Evolutionary conservation across 331 rosid genomes (phyloP).

Genomic region (Ulmus americana): DNA sequence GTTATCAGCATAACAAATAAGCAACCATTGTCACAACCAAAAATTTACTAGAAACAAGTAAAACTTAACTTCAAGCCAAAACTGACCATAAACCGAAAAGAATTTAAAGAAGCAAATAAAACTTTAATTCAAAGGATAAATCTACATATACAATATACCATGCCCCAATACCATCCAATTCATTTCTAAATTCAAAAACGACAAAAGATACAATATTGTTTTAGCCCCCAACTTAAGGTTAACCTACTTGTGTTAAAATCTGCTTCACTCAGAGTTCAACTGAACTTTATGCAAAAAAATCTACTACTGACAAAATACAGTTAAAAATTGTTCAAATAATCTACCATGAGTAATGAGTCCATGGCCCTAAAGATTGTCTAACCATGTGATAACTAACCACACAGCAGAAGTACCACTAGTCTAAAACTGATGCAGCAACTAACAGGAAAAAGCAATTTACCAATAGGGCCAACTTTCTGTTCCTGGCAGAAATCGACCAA

Average conservation of each 20-base stretch:
- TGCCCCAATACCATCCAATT: background rate
- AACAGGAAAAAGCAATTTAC: slow-evolving; percentile 34
- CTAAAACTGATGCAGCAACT: background rate
- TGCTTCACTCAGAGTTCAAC: background rate
- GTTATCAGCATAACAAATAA: slow-evolving; percentile 11
- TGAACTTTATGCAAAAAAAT: background rate
- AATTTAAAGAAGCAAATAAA: background rate
- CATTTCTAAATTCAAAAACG: background rate
- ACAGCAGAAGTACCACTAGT: background rate
- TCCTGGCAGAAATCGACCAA: slow-evolving; percentile 74
- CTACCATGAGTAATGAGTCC: background rate
- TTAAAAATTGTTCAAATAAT: too few species aligned
- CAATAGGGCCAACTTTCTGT: slow-evolving; percentile 65
- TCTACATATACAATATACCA: background rate
- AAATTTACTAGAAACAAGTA: background rate
- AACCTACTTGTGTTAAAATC: background rate
- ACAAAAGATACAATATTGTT: background rate
- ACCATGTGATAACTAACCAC: background rate
- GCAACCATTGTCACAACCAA: slow-evolving; percentile 8
- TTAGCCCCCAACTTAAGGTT: slow-evolving; percentile 3
- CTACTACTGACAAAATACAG: too few species aligned
- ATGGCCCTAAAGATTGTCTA: background rate
- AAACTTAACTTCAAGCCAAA: background rate
- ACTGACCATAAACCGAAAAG: background rate
- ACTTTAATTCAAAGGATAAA: background rate